phyloP scores from a whole-genome alignment of 1,284 basidiomycete species.

The Grifola frondosa region DNA sequence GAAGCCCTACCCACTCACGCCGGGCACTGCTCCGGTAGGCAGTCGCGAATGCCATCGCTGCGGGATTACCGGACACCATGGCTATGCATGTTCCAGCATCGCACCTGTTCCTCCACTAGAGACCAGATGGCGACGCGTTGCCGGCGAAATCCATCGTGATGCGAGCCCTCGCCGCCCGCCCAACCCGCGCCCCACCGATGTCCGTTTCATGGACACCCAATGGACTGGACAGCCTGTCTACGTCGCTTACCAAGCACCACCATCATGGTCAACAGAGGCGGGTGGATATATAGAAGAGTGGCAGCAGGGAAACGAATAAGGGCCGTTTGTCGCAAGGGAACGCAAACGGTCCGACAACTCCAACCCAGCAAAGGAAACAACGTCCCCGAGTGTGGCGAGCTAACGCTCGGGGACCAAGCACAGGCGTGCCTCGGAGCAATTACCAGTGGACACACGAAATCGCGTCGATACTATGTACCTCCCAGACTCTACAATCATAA shows the following conservation, averaged over 20 bases:
- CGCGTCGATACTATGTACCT: too few relatives aligned
- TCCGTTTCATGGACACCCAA: too few relatives aligned
- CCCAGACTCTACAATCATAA: too few relatives aligned
- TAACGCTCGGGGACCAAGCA: not conserved
- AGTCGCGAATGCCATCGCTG: slow-evolving; percentile 3
- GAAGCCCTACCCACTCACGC: slow-evolving; percentile 3
- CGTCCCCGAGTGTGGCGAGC: slow-evolving; percentile 1
- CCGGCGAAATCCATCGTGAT: too few relatives aligned
- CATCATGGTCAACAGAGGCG: too few relatives aligned
- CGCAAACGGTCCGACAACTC: not conserved
- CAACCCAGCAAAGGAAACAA: not conserved
- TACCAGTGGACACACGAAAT: not conserved
- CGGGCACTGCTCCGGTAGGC: slow-evolving; percentile 2
- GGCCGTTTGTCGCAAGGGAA: not conserved
- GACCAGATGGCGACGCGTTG: not conserved
- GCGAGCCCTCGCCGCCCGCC: too few relatives aligned
- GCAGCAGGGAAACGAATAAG: not conserved
- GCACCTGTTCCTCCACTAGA: not conserved
- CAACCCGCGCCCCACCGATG: too few relatives aligned
- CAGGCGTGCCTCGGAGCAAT: not conserved
- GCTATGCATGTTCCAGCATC: not conserved
- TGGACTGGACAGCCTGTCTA: too few relatives aligned
- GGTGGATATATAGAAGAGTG: too few relatives aligned
- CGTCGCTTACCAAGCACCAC: too few relatives aligned
- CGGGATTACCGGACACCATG: not conserved